A percentile compares a stretch with the other conserved stretches of the same genome.
phyloP scores from a whole-genome alignment of 2,329 filamentous ascomycete genomes.

The Diaporthe aspalathi region DNA sequence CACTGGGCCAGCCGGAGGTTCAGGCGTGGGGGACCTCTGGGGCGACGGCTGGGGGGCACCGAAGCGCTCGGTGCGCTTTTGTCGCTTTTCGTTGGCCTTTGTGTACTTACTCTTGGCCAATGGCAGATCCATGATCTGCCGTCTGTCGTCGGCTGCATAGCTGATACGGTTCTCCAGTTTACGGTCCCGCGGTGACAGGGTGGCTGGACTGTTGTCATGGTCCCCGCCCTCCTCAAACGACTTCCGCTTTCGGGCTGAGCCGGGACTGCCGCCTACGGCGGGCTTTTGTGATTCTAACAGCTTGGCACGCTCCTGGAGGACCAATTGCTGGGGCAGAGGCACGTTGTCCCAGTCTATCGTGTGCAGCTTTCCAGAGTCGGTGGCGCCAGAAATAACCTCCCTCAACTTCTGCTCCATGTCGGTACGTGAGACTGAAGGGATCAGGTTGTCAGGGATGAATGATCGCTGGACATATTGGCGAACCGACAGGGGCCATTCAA shows the following conservation, averaged over 20 bases:
- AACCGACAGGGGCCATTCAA: slow-evolving; percentile 85
- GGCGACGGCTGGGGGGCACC: slow-evolving; percentile 71
- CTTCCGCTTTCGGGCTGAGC: slow-evolving; percentile 78
- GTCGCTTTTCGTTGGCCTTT: slow-evolving; percentile 87
- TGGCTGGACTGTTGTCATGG: slow-evolving; percentile 57
- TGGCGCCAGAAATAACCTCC: slow-evolving; percentile 84
- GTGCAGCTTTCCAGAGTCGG: slow-evolving; percentile 77
- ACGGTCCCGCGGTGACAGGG: slow-evolving; percentile 75
- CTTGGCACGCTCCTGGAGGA: slow-evolving; percentile 73
- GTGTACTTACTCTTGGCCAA: slow-evolving; percentile 82
- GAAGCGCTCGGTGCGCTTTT: slow-evolving; percentile 75
- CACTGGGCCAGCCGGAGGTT: slow-evolving; percentile 75
- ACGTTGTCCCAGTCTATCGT: slow-evolving; percentile 84
- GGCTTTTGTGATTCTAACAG: slow-evolving; percentile 39
- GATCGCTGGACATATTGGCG: slow-evolving; percentile 90
- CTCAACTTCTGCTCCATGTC: slow-evolving; percentile 90
- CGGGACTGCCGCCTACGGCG: slow-evolving; percentile 39
- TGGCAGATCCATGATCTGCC: slow-evolving; percentile 54
- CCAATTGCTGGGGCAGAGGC: slow-evolving; percentile 86
- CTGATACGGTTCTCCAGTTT: slow-evolving; percentile 82
- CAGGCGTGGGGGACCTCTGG: slow-evolving; percentile 67
- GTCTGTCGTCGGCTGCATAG: slow-evolving; percentile 64
- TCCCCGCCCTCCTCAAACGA: slow-evolving; percentile 73
- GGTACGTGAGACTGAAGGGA: slow-evolving; percentile 68
- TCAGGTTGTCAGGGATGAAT: slow-evolving; percentile 79